phyloP scores from a whole-genome alignment of 2,329 filamentous ascomycete species.

The Fusarium nurragi region DNA sequence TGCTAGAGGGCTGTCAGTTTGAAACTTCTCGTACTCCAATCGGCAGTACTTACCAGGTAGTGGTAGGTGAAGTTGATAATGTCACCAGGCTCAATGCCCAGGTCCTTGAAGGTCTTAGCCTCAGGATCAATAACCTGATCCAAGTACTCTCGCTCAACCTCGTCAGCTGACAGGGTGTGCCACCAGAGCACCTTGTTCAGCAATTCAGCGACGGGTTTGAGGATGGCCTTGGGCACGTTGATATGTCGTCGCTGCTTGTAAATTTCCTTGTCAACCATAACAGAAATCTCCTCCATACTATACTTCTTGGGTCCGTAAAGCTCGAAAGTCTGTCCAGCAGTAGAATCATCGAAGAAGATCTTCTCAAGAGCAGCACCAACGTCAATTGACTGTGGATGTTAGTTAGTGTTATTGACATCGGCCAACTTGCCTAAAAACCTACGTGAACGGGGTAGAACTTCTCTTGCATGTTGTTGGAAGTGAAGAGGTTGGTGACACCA shows the following conservation, averaged over 20 bases:
- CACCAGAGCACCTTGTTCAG: slow-evolving; percentile 91
- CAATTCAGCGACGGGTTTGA: slow-evolving; percentile 78
- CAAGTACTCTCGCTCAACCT: slow-evolving; percentile 91
- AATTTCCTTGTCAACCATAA: slow-evolving; percentile 91
- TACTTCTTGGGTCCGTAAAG: slow-evolving; percentile 95
- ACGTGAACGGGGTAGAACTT: slow-evolving; percentile 92
- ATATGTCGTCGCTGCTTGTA: slow-evolving; percentile 89
- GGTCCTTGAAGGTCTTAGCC: slow-evolving; percentile 95
- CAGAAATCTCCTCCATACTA: slow-evolving; percentile 85
- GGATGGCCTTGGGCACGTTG: slow-evolving; percentile 83
- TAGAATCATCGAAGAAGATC: slow-evolving; percentile 91
- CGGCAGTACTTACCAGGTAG: slow-evolving; percentile 78
- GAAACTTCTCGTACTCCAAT: not conserved
- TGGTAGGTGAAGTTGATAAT: slow-evolving; percentile 89
- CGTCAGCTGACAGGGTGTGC: slow-evolving; percentile 82
- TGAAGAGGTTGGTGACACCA: slow-evolving; percentile 81
- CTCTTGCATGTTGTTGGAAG: slow-evolving; percentile 93
- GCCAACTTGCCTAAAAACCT: slow-evolving; percentile 44
- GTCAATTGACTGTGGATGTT: slow-evolving; percentile 75
- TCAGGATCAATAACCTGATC: slow-evolving; percentile 90
- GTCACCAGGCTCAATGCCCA: slow-evolving; percentile 89
- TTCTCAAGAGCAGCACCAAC: slow-evolving; percentile 87
- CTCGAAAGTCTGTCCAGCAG: slow-evolving; percentile 90
- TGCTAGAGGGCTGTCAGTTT: slow-evolving; percentile 63
- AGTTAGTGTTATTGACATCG: not conserved